These are phyloP conservation scores for Aspergillus calidoustus DNA, from an alignment of 2,329 filamentous ascomycete genomes.

Conservation along the genomic window DNA sequence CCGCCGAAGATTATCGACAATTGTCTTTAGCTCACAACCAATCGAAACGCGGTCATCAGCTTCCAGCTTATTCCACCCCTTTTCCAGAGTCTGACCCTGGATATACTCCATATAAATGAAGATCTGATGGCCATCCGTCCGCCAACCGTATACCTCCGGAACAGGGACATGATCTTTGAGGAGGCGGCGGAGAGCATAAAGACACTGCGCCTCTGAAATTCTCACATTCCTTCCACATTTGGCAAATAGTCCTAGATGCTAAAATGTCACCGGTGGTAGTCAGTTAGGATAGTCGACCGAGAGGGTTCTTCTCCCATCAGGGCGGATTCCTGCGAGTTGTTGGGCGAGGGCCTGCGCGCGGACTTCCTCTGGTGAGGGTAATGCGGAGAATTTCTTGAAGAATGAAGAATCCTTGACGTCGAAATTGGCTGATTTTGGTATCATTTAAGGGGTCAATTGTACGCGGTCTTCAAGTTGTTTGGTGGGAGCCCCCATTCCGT, in stretches of 20 bases:
- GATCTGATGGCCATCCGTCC: slow-evolving; percentile 26
- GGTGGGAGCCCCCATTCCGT: no score
- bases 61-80: slow-evolving; percentile 31
- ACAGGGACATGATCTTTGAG: slow-evolving; percentile 35
- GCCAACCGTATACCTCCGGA: slow-evolving; percentile 45
- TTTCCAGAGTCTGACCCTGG: slow-evolving; percentile 33
- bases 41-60: slow-evolving; percentile 19
- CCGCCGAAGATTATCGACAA: slow-evolving; percentile 26
- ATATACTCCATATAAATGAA: slow-evolving; percentile 43
- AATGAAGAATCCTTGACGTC: slow-evolving; percentile 25
- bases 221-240: slow-evolving; percentile 36
- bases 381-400: slow-evolving; percentile 24
- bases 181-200: slow-evolving; percentile 32
- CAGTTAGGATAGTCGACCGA: slow-evolving; percentile 10
- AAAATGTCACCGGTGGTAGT: slow-evolving; percentile 31
- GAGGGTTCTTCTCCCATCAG: slow-evolving; percentile 19
- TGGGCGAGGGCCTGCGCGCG: slow-evolving; percentile 21
- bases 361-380: slow-evolving; percentile 29
- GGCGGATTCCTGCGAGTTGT: slow-evolving; percentile 19
- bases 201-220: slow-evolving; percentile 37
- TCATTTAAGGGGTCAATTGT: slow-evolving; percentile 6
- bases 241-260: slow-evolving; percentile 37
- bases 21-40: slow-evolving; percentile 26
- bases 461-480: background rate
- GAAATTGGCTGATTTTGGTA: slow-evolving; percentile 24